Percentiles rank a stretch among this genome's conserved stretches.
These are phyloP conservation scores for Euphorbia schlechtendalii DNA, from an alignment of 441 rosid species.

Conservation along the genomic window DNA sequence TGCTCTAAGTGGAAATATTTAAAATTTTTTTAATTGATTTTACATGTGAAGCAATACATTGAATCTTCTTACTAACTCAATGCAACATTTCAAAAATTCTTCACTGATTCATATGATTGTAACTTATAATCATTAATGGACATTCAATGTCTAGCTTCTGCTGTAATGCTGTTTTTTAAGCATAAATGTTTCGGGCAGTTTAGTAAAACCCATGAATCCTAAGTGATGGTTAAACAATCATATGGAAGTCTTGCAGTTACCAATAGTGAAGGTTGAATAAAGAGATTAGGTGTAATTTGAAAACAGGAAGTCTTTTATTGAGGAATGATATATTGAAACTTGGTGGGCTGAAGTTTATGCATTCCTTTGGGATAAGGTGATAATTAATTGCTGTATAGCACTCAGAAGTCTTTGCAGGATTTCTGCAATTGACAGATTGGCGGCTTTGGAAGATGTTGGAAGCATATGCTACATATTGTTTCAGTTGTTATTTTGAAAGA, in stretches of 20 bases:
- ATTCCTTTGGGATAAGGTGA: not conserved
- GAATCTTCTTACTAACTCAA: not conserved
- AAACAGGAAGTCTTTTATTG: not conserved
- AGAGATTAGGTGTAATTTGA: not conserved
- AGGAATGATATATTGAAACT: not conserved
- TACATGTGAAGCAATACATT: not conserved
- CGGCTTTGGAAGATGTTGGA: not conserved
- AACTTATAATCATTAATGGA: not conserved
- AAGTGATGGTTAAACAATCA: not conserved
- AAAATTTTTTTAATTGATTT: too few relatives aligned
- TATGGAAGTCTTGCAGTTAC: not conserved
- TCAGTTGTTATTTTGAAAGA: not conserved
- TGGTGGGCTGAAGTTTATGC: not conserved
- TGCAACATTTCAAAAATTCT: conserved; percentile 2
- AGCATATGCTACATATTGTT: not conserved
- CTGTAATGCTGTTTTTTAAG: not conserved
- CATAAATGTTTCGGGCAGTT: not conserved
- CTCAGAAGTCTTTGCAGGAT: not conserved
- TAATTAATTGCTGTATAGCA: not conserved
- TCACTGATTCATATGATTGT: too few relatives aligned
- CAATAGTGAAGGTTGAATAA: not conserved
- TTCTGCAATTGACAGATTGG: not conserved
- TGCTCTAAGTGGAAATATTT: not conserved
- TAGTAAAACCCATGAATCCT: not conserved
- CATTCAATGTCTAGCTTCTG: not conserved